Evolutionary conservation across 768 basidiomycete species (phyloP).

Genomic region (Boletus subcaerulescens): DNA sequence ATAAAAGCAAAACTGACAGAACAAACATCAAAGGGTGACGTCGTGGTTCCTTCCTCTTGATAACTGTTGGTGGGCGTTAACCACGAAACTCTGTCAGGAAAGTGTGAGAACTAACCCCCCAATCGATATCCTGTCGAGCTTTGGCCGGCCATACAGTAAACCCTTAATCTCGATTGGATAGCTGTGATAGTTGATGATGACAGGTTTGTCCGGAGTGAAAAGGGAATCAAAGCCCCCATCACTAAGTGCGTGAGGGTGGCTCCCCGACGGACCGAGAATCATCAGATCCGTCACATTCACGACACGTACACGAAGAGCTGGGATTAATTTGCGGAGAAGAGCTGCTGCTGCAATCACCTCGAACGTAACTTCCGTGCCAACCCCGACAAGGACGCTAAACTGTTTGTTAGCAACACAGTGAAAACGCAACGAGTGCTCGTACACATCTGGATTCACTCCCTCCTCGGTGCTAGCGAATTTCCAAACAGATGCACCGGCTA

Average conservation of each 20-base stretch:
- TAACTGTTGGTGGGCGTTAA: constrained; percentile 35
- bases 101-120: constrained; percentile 38
- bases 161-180: constrained; percentile 73
- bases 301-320: constrained; percentile 78
- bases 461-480: constrained; percentile 74
- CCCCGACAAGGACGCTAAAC: constrained; percentile 72
- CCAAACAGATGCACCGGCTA: constrained; percentile 87
- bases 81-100: neutral
- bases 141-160: constrained; percentile 54
- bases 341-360: constrained; percentile 87
- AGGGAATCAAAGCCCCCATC: constrained; percentile 61
- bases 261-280: constrained; percentile 66
- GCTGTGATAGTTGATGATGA: constrained; percentile 85
- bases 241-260: constrained; percentile 73
- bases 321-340: constrained; percentile 65
- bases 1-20: neutral
- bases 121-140: constrained; percentile 49
- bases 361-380: constrained; percentile 85
- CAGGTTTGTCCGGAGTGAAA: constrained; percentile 65
- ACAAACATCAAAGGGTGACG: constrained; percentile 71
- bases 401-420: neutral
- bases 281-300: constrained; percentile 90
- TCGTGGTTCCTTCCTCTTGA: constrained; percentile 77
- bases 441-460: constrained; percentile 72
- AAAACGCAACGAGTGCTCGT: constrained; percentile 16